Percentiles rank a stretch among this genome's conserved stretches.
These are phyloP conservation scores for Gossypium australe DNA, from an alignment of 345 rosid species.

Conservation along the genomic window DNA sequence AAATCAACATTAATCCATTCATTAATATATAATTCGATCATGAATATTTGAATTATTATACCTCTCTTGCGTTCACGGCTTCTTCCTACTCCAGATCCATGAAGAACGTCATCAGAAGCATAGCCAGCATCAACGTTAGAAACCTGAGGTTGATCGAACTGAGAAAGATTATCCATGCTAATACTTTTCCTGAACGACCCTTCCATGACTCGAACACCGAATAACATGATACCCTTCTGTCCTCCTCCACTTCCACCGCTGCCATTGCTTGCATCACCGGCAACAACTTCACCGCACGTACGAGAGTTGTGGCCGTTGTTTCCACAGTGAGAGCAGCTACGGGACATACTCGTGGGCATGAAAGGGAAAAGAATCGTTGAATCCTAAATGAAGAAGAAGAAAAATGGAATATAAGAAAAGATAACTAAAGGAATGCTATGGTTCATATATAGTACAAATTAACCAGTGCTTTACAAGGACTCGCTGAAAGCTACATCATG, in stretches of 20 bases:
- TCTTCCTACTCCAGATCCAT: slow-evolving; percentile 49
- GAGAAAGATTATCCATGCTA: slow-evolving; percentile 1
- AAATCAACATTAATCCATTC: background rate
- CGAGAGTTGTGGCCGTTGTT: slow-evolving; percentile 67
- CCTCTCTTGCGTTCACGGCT: slow-evolving; percentile 77
- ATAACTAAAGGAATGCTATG: background rate
- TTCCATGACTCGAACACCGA: slow-evolving; percentile 60
- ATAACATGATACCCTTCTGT: slow-evolving; percentile 59
- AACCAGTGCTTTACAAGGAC: background rate
- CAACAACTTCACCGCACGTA: slow-evolving; percentile 34
- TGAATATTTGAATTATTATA: background rate
- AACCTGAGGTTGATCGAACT: slow-evolving; percentile 43
- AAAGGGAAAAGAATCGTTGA: background rate
- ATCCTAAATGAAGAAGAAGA: background rate
- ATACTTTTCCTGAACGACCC: slow-evolving; percentile 42
- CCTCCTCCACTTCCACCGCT: slow-evolving; percentile 3
- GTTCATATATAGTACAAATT: background rate
- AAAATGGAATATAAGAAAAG: slow-evolving; percentile 7
- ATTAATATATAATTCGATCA: background rate
- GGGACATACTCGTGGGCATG: slow-evolving; percentile 27
- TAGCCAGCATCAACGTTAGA: slow-evolving; percentile 51
- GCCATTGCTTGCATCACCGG: background rate
- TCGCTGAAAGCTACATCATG: slow-evolving; percentile 1
- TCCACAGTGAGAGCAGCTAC: slow-evolving; percentile 66
- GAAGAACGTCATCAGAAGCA: slow-evolving; percentile 70